These are phyloP conservation scores for Vigna reflexopilosa DNA, from an alignment of 306 rosid species.

Conservation along the genomic window DNA sequence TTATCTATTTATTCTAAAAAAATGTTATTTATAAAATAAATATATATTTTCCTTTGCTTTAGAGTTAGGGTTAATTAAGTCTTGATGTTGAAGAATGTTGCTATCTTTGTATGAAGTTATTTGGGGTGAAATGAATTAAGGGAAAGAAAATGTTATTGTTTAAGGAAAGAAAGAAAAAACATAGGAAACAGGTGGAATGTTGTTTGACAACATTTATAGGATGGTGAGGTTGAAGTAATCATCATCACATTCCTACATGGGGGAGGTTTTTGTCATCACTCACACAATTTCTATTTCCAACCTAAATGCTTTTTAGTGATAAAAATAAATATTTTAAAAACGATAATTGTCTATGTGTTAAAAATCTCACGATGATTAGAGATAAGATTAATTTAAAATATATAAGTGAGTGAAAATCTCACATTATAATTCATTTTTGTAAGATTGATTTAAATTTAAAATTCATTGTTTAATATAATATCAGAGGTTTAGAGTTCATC, in stretches of 20 bases:
- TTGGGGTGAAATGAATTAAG: background rate
- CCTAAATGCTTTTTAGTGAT: background rate
- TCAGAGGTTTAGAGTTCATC: no score
- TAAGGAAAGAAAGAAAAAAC: slow-evolving; percentile 9
- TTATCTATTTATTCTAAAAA: no score
- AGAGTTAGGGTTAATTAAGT: background rate
- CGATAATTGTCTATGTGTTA: no score
- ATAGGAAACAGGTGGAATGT: background rate
- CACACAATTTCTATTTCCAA: background rate
- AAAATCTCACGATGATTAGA: no score
- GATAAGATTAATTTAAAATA: no score
- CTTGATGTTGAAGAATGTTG: background rate
- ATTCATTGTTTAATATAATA: no score
- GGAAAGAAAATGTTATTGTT: background rate
- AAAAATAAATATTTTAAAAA: background rate
- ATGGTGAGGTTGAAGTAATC: slow-evolving; percentile 16
- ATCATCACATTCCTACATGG: slow-evolving; percentile 23
- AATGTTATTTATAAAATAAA: no score
- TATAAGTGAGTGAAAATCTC: no score
- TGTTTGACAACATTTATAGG: background rate
- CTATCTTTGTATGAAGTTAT: background rate
- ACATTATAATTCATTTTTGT: no score
- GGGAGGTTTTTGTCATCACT: background rate
- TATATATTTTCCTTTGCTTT: background rate
- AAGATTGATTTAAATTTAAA: no score